Percentiles rank a stretch among this genome's conserved stretches.
Conservation (phyloP, 768 basidiomycete species). For the Russula sp. region DNA sequence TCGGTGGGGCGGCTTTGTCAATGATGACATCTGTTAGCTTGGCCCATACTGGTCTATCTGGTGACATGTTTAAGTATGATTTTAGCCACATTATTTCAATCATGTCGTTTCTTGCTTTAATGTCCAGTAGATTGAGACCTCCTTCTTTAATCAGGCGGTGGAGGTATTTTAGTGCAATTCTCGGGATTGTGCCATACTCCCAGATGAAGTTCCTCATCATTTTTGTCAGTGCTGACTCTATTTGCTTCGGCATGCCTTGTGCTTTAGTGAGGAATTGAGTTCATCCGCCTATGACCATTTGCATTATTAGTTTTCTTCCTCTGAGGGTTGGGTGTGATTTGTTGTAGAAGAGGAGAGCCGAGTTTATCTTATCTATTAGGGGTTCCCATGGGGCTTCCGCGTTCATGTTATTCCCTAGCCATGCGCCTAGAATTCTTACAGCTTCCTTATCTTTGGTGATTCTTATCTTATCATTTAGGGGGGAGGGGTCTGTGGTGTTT, state of each 20-base stretch:
- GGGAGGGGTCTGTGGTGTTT: too few species aligned
- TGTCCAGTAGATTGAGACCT: slow-evolving; percentile 9
- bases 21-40: slow-evolving; percentile 8
- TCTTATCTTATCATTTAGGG: too few species aligned
- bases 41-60: slow-evolving; percentile 14
- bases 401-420: not conserved
- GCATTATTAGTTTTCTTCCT: not conserved
- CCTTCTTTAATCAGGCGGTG: not conserved
- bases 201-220: slow-evolving; percentile 20
- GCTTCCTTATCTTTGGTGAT: not conserved
- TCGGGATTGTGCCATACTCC: not conserved
- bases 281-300: not conserved
- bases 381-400: not conserved
- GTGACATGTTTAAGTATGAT: slow-evolving; percentile 3
- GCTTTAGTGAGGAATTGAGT: not conserved
- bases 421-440: not conserved
- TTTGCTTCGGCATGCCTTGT: not conserved
- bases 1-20: not conserved
- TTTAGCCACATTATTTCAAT: slow-evolving; percentile 18
- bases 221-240: not conserved
- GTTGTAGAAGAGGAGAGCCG: too few species aligned
- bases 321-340: not conserved
- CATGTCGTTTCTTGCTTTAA: slow-evolving; percentile 4
- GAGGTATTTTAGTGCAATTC: not conserved
- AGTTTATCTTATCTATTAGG: not conserved